Conservation (phyloP, 1,284 basidiomycete genomes). For the Apiotrichum domesticum region DNA sequence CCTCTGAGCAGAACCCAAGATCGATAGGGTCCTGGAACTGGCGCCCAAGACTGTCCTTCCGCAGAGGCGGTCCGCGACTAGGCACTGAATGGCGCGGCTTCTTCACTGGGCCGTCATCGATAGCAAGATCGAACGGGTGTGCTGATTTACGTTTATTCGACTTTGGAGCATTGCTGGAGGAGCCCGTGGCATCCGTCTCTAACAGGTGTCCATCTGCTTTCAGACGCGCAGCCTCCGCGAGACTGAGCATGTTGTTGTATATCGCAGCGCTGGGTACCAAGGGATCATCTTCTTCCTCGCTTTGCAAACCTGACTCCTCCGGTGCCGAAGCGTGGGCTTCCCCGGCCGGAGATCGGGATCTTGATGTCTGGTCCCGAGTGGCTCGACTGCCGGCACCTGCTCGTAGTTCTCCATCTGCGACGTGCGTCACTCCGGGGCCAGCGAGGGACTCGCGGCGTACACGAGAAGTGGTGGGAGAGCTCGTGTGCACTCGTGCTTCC, state of each 20-base stretch:
- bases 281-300: slow-evolving; percentile 34
- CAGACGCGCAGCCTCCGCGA: slow-evolving; percentile 43
- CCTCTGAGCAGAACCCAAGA: slow-evolving; percentile 61
- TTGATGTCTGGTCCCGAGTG: too few relatives aligned
- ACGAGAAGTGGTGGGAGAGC: too few relatives aligned
- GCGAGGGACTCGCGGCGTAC: too few relatives aligned
- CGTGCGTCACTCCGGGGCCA: too few relatives aligned
- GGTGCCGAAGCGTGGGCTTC: too few relatives aligned
- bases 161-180: too few relatives aligned
- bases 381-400: too few relatives aligned
- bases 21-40: slow-evolving; percentile 35
- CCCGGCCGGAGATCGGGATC: too few relatives aligned
- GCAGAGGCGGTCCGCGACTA: slow-evolving; percentile 19
- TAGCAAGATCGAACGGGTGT: slow-evolving; percentile 14
- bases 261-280: slow-evolving; percentile 24
- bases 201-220: slow-evolving; percentile 28
- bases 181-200: neutral
- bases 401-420: too few relatives aligned
- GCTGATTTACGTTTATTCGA: neutral
- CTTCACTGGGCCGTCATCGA: slow-evolving; percentile 7
- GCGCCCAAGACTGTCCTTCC: slow-evolving; percentile 27
- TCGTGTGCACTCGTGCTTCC: too few relatives aligned
- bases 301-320: slow-evolving; percentile 11
- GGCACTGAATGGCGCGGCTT: slow-evolving; percentile 3
- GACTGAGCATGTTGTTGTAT: slow-evolving; percentile 42